Percentiles rank a stretch among this genome's conserved stretches.
Conservation (phyloP, 31 red algal genomes). For the Odonthalia washingtoniensis region DNA sequence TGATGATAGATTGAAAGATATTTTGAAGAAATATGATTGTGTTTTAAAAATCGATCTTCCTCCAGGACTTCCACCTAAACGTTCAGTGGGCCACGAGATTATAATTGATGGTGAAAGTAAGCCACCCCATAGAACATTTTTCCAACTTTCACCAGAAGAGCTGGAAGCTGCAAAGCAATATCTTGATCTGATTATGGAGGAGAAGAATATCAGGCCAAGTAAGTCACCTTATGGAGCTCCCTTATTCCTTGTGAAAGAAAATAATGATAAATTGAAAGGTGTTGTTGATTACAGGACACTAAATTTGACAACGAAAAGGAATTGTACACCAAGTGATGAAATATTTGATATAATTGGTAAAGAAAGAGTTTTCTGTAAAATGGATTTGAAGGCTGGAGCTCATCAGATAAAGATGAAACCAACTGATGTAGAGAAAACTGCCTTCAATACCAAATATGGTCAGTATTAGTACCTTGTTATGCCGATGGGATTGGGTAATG, state of each 20-base stretch:
- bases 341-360: constrained; percentile 19
- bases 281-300: constrained; percentile 12
- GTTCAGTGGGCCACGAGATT: constrained; percentile 17
- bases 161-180: constrained; percentile 1
- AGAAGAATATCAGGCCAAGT: background rate
- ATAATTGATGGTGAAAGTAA: background rate
- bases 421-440: background rate
- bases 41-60: constrained; percentile 9
- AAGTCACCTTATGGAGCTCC: constrained; percentile 8
- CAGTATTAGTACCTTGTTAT: background rate
- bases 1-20: background rate
- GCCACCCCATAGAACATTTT: background rate
- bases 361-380: background rate
- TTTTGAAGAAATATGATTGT: background rate
- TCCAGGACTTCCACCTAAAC: constrained; percentile 5
- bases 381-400: constrained; percentile 9
- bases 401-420: constrained; percentile 11
- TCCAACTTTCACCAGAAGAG: constrained; percentile 18
- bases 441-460: constrained; percentile 14
- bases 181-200: background rate
- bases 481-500: background rate
- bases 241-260: constrained; percentile 27
- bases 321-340: background rate
- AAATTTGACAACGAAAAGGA: constrained; percentile 22
- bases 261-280: background rate